Evolutionary conservation across 805 yeast species (phyloP), one percentile per base, ranked within the genome.

Genomic region (Hanseniaspora taiwanica): DNA sequence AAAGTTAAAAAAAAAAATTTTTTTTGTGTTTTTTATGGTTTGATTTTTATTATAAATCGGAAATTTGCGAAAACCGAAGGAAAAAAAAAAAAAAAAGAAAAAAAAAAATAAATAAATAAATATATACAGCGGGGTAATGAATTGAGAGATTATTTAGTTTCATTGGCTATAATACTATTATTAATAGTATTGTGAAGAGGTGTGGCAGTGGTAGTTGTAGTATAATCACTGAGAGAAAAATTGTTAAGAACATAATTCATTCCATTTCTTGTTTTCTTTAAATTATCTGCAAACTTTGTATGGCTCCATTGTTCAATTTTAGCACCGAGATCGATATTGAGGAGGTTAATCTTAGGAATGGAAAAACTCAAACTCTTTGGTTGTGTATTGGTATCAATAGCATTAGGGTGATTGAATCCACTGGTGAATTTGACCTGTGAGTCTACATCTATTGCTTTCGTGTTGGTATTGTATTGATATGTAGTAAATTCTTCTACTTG

Each of bases 281-380:
- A 63, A 54, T 85, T 81, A 41, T 77, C 78, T 36, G 73, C 66
- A 55, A 87, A 84, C 55, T 71, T 72, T 17, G 66, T 67, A 50
- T 72, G 76, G 21, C 93, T 76, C 94, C 95, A 85, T 25, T 67
- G 66, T 58, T 87, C 97, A 39, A 87, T 82, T 46, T 78, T 68
- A 52, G 76, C 74, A 52, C 74, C 79, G 48, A 87, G 66, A 1
- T 82, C 81, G 12, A 19, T 18, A 18, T 29, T 29, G 33, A 29
- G 8, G 5, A 29, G 8, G 9, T 16, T 29, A 29, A 29, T n/a
- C 18, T 29, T 8, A 12, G 10, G 9, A 23, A 23, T 23, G 29
- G 29, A 5, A 14, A 25, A 12, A 14, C n/a, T 4, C 14, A 23
- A 23, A 23, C 10, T 23, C 10, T 10, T 23, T 23, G 25, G 10